A percentile compares a stretch with the other conserved stretches of the same genome.
These are phyloP conservation scores for Drosera spatulata DNA, from an alignment of 179 eudicot species.

Conservation along the genomic window DNA sequence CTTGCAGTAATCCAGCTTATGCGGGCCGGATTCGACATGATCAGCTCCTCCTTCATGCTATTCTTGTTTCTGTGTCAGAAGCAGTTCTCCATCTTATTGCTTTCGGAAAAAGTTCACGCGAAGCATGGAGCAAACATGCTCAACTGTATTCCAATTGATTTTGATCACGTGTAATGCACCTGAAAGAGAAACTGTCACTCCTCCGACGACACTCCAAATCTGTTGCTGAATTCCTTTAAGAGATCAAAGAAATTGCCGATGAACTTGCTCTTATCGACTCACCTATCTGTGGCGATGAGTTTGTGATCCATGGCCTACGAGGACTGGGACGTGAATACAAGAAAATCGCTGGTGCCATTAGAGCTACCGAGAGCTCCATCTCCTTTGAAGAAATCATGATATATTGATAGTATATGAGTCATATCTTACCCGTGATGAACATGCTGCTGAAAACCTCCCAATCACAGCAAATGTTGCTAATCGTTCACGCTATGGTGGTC, in stretches of 20 bases:
- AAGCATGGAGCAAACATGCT: too few relatives aligned
- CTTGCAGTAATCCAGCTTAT: neutral
- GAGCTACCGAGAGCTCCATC: neutral
- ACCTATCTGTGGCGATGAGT: constrained; percentile 1
- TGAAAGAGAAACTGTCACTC: neutral
- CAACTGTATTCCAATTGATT: too few relatives aligned
- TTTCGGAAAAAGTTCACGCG: too few relatives aligned
- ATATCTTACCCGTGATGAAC: neutral
- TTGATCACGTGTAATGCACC: neutral
- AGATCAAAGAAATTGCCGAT: neutral
- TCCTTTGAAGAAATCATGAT: constrained; percentile 5
- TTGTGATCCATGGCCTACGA: neutral
- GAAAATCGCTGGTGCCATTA: neutral
- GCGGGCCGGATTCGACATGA: neutral
- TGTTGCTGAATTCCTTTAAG: neutral
- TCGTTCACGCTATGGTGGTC: too few relatives aligned
- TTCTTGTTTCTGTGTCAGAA: too few relatives aligned
- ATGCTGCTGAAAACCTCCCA: too few relatives aligned
- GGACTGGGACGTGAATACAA: neutral
- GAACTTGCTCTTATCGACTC: constrained; percentile 2
- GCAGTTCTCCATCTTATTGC: too few relatives aligned
- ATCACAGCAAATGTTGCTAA: neutral
- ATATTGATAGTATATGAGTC: neutral
- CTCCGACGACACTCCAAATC: neutral
- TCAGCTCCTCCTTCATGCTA: too few relatives aligned